A percentile compares a stretch with the other conserved stretches of the same genome.
Conservation (phyloP, 495 filamentous ascomycete genomes). For the Tuber calosporum region DNA sequence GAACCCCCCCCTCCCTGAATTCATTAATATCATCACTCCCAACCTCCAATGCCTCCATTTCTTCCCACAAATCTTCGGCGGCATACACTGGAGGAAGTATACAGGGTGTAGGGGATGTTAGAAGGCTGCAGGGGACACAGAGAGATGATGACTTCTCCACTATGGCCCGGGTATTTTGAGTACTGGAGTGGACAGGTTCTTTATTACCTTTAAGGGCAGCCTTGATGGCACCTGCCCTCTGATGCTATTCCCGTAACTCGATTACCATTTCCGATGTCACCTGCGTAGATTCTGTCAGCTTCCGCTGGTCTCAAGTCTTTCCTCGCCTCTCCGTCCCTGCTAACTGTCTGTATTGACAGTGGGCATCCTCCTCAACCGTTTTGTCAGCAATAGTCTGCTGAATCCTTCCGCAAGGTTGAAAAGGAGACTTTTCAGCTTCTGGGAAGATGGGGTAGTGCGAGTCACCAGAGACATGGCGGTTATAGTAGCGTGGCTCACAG, state of each 20-base stretch:
- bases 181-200: neutral
- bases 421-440: too few species aligned
- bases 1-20: neutral
- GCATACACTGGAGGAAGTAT: neutral
- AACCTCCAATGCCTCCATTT: neutral
- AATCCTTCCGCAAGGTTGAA: too few species aligned
- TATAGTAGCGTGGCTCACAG: too few species aligned
- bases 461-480: too few species aligned
- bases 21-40: neutral
- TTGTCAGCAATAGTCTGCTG: too few species aligned
- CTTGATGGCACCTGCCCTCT: neutral
- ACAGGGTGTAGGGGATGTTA: neutral
- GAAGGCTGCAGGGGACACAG: neutral
- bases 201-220: neutral
- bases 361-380: too few species aligned
- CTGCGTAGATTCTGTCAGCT: too few species aligned
- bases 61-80: neutral
- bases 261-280: too few species aligned
- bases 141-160: neutral
- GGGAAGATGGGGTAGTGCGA: too few species aligned
- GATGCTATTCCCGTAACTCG: neutral
- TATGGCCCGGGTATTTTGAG: neutral
- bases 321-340: too few species aligned
- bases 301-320: too few species aligned
- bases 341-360: too few species aligned